phyloP scores from a whole-genome alignment of 2,329 filamentous ascomycete genomes.

The Aspergillus ochraceus region DNA sequence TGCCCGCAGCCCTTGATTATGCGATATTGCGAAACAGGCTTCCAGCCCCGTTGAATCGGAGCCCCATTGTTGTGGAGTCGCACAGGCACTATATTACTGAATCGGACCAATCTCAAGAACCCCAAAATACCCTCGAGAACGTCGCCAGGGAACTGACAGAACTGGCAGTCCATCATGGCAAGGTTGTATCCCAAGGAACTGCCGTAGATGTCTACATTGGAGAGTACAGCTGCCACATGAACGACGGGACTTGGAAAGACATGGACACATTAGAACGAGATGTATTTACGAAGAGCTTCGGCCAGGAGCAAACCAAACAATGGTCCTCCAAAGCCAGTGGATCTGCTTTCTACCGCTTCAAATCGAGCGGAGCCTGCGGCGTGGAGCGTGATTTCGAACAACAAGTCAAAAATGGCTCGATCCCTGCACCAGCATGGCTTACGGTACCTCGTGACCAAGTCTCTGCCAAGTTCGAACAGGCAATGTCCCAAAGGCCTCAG shows the following conservation, averaged over 20 bases:
- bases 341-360: conserved; percentile 55
- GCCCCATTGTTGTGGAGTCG: conserved; percentile 58
- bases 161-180: conserved; percentile 50
- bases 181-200: conserved; percentile 48
- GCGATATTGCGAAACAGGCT: conserved; percentile 41
- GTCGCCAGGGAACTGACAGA: conserved; percentile 46
- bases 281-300: conserved; percentile 42
- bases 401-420: conserved; percentile 49
- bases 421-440: conserved; percentile 43
- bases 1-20: conserved; percentile 49
- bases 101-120: conserved; percentile 29
- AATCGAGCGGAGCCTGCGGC: conserved; percentile 63
- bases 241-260: conserved; percentile 52
- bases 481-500: conserved; percentile 26
- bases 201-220: conserved; percentile 56
- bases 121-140: conserved; percentile 53
- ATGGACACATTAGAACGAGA: conserved; percentile 41
- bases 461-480: conserved; percentile 35
- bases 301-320: conserved; percentile 36
- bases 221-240: conserved; percentile 60
- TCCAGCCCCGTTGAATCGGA: conserved; percentile 21
- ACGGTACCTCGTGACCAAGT: conserved; percentile 40
- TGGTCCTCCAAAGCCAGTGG: conserved; percentile 55
- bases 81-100: conserved; percentile 60
- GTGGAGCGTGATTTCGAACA: conserved; percentile 62